These are phyloP conservation scores for Blastomyces silverae DNA, from an alignment of 2,329 filamentous ascomycete genomes.

Conservation along the genomic window DNA sequence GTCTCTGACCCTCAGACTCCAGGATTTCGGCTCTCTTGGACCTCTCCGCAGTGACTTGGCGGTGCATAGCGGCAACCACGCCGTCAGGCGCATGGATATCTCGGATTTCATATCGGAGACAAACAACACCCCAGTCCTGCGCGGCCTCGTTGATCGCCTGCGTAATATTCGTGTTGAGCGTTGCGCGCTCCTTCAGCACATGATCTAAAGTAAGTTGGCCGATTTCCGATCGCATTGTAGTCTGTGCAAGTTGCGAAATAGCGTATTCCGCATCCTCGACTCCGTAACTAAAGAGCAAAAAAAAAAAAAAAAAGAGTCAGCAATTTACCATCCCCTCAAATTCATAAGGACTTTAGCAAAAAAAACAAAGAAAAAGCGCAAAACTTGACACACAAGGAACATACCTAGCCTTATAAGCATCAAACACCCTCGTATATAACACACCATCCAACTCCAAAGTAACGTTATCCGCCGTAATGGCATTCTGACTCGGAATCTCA, in stretches of 20 bases:
- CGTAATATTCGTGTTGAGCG: slow-evolving; percentile 97
- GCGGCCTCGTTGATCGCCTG: slow-evolving; percentile 97
- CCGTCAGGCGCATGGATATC: slow-evolving; percentile 94
- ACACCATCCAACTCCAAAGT: slow-evolving; percentile 94
- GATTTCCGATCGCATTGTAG: slow-evolving; percentile 98
- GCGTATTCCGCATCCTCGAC: slow-evolving; percentile 98
- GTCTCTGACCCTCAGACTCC: slow-evolving; percentile 92
- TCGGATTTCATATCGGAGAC: slow-evolving; percentile 92
- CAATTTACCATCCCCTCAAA: neutral
- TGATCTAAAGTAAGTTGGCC: slow-evolving; percentile 94
- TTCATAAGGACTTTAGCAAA: neutral
- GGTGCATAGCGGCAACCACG: slow-evolving; percentile 96
- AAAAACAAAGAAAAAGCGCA: slow-evolving; percentile 1
- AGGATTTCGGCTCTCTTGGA: slow-evolving; percentile 97
- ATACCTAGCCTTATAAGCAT: slow-evolving; percentile 94
- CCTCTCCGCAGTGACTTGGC: slow-evolving; percentile 93
- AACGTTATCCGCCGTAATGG: slow-evolving; percentile 97
- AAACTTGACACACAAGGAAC: slow-evolving; percentile 23
- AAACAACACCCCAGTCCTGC: slow-evolving; percentile 93
- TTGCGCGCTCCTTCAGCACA: slow-evolving; percentile 92
- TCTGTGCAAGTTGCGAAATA: slow-evolving; percentile 95
- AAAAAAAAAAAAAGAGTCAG: slow-evolving; percentile 15
- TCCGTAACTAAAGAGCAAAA: slow-evolving; percentile 62
- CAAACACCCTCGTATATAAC: slow-evolving; percentile 90
- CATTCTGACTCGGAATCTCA: slow-evolving; percentile 95